These are phyloP conservation scores for Trichoderma lentiforme DNA, from an alignment of 2,329 filamentous ascomycete species.

Conservation along the genomic window DNA sequence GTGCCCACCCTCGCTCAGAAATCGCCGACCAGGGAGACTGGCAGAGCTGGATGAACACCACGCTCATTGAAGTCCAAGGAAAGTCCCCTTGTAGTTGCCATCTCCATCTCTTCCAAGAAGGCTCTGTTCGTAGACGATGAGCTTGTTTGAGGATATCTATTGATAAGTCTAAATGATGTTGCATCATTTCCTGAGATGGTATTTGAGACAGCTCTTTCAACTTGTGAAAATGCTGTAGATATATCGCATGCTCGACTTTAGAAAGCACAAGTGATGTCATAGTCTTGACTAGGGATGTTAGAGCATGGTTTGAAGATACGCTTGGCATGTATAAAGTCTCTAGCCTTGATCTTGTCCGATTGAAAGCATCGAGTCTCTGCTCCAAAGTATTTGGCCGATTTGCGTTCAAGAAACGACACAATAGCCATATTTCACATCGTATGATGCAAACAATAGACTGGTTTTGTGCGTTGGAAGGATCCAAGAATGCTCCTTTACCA, in stretches of 20 bases:
- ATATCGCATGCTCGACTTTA: neutral
- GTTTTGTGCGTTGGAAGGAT: neutral
- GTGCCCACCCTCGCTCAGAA: neutral
- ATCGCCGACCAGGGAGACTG: conserved; percentile 22
- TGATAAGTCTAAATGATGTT: neutral
- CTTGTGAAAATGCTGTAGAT: neutral
- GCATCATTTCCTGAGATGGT: neutral
- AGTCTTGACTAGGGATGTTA: neutral
- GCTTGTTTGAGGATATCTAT: neutral
- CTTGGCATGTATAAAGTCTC: neutral
- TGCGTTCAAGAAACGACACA: neutral
- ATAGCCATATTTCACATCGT: neutral
- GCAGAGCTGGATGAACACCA: conserved; percentile 25
- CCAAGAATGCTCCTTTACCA: neutral
- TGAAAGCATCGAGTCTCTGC: neutral
- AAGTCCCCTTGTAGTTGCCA: conserved; percentile 31
- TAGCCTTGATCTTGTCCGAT: neutral
- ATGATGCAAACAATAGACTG: neutral
- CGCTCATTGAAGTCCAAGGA: conserved; percentile 28
- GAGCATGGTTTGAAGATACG: neutral
- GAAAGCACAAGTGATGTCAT: neutral
- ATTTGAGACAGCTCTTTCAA: neutral
- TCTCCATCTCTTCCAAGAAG: conserved; percentile 23
- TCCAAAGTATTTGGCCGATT: neutral
- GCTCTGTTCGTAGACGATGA: neutral